Evolutionary conservation across 495 filamentous ascomycete species (phyloP).

Genomic region (Niebla homalea): DNA sequence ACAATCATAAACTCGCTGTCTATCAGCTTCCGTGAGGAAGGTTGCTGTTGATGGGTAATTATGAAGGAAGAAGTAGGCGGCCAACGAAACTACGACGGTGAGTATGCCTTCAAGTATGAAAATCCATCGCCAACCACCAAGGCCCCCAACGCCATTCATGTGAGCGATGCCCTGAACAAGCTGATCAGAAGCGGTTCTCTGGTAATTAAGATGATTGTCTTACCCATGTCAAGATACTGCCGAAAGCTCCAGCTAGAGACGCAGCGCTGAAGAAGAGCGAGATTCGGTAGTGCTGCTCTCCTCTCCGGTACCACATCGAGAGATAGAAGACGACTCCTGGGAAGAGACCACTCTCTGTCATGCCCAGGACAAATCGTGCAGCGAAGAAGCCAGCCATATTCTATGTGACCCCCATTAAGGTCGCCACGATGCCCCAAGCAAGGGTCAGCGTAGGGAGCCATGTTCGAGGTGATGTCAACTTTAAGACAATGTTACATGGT

Average conservation of each 20-base stretch:
- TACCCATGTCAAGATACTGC: constrained; percentile 57
- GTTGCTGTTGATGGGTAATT: constrained; percentile 58
- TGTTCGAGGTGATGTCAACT: constrained; percentile 50
- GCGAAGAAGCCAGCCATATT: constrained; percentile 51
- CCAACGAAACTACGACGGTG: constrained; percentile 47
- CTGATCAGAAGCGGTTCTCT: not conserved
- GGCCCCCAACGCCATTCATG: constrained; percentile 50
- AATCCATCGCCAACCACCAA: constrained; percentile 72
- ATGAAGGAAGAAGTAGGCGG: constrained; percentile 57
- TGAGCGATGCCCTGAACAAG: constrained; percentile 33
- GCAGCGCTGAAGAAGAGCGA: constrained; percentile 66
- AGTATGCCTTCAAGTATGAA: constrained; percentile 66
- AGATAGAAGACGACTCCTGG: constrained; percentile 71
- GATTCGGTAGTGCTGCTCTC: constrained; percentile 58
- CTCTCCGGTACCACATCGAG: constrained; percentile 74
- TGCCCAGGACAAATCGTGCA: constrained; percentile 48
- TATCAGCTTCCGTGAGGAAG: constrained; percentile 53
- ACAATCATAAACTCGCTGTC: constrained; percentile 43
- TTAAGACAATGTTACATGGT: constrained; percentile 62
- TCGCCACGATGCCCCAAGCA: constrained; percentile 53
- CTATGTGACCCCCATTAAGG: constrained; percentile 54
- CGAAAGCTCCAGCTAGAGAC: constrained; percentile 66
- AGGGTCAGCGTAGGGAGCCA: constrained; percentile 46
- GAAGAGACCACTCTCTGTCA: constrained; percentile 36
- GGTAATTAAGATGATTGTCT: constrained; percentile 3